Evolutionary conservation across 2,329 filamentous ascomycete species (phyloP), one percentile per base, ranked within the genome.

Genomic region (Cryoendolithus antarcticus): DNA sequence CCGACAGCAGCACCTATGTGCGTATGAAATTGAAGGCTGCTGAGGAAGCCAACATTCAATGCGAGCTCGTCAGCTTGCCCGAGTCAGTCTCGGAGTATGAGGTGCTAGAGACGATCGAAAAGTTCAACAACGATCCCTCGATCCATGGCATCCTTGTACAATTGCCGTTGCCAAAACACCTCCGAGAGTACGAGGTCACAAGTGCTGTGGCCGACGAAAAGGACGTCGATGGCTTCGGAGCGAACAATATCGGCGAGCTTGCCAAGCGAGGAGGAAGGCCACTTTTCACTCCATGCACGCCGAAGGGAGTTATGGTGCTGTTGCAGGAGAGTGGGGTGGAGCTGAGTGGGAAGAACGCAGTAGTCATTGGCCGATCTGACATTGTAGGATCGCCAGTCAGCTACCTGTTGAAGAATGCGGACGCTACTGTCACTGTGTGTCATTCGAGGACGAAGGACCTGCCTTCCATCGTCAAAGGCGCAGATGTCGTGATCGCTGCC

Each of bases 11-110:
- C 57, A 96, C 89, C 38, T 98, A 98, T 82, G 89, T 98, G 65
- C 88, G 88, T 66, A 98, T 98, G 91, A 98, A 98, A 71, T 69
- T 95, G 57, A 98, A 95, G 74, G 91, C 91, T 49, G 91, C 91
- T 42, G 71, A 84, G 61, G 91, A 96, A 83, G 86, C 88, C 57
- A 86, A 85, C 57, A 95, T 98, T 58, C 71, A 75, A 47, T 95
- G 89, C 69, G 81, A 88, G 56, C 69, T 95, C 47, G 69, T 93
- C 50, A 84, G 89, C 58, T 83, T 88, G 54, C 77, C 84, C 37
- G 84, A 89, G 53, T 71, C 78, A 45, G 82, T 88, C 59, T 77
- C 79, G 39, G 85, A 96, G 65, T 68, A 80, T 39, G 88, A 96
- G 65, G 75, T 98, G 42, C 71, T 98, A 44, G 79, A 91, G 49